Percentiles rank a stretch among this genome's conserved stretches.
phyloP scores from a whole-genome alignment of 441 rosid genomes.

The Rhodomyrtus psidioides region DNA sequence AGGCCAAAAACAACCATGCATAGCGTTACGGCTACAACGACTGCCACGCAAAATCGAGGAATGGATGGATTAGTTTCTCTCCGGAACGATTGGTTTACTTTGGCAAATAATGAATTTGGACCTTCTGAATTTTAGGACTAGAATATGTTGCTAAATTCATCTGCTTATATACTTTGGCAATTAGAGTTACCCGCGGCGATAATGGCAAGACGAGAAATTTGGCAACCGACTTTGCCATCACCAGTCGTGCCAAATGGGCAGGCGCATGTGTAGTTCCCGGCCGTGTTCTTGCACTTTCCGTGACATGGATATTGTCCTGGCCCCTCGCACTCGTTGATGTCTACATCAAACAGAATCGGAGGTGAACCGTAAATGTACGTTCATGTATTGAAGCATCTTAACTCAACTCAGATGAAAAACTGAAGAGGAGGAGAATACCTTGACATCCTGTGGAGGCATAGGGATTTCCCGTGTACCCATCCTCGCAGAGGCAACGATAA shows the following conservation, averaged over 20 bases:
- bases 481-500: neutral
- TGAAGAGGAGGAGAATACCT: neutral
- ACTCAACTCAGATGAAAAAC: neutral
- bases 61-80: neutral
- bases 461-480: neutral
- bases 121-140: neutral
- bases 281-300: neutral
- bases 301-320: neutral
- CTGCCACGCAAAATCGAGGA: neutral
- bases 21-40: rapidly evolving
- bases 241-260: neutral
- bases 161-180: neutral
- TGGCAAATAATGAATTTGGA: neutral
- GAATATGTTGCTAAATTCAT: no score
- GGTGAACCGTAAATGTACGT: no score
- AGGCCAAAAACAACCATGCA: rapidly evolving
- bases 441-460: neutral
- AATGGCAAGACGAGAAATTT: rapidly evolving
- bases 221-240: neutral
- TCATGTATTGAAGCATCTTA: neutral
- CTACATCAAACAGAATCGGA: neutral
- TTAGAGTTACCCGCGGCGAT: rapidly evolving
- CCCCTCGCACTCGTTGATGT: neutral
- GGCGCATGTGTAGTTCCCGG: neutral
- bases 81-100: neutral